Evolutionary conservation across 1,284 basidiomycete species (phyloP).

Genomic region (Apiotrichum akiyoshidainum): DNA sequence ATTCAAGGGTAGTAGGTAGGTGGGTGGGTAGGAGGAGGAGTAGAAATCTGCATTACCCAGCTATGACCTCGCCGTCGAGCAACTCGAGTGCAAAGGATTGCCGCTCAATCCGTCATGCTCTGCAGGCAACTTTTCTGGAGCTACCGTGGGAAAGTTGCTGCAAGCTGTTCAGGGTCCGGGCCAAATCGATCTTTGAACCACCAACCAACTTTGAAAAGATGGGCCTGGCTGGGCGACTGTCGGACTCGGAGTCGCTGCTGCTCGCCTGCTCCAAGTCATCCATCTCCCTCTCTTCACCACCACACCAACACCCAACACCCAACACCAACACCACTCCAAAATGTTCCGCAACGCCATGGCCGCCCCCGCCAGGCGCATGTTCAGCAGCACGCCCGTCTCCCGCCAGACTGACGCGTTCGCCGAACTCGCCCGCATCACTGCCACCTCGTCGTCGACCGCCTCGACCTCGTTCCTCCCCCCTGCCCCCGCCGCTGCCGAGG

Average conservation of each 20-base stretch:
- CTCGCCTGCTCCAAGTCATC: too few species aligned
- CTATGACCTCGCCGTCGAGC: not conserved
- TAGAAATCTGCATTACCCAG: not conserved
- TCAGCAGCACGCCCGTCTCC: conserved; percentile 4
- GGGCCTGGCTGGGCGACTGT: too few species aligned
- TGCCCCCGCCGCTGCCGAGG: not conserved
- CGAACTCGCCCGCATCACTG: conserved; percentile 19
- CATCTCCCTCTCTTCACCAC: too few species aligned
- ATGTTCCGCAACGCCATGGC: conserved; percentile 8
- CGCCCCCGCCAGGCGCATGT: conserved; percentile 9
- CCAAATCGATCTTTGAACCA: too few species aligned
- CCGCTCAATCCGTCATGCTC: not conserved
- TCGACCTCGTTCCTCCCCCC: conserved; percentile 5
- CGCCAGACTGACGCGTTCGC: conserved; percentile 13
- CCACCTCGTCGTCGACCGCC: conserved; percentile 7
- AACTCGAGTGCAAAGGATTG: not conserved
- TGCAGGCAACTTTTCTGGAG: not conserved
- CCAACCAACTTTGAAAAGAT: too few species aligned
- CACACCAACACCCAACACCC: too few species aligned
- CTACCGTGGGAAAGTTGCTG: too few species aligned
- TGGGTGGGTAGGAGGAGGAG: not conserved
- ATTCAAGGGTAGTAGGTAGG: not conserved
- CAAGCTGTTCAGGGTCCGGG: not conserved
- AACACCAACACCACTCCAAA: conserved; percentile 17
- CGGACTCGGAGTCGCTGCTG: too few species aligned